Evolutionary conservation across 345 rosid species (phyloP).

Genomic region (Carallia pectinifolia): DNA sequence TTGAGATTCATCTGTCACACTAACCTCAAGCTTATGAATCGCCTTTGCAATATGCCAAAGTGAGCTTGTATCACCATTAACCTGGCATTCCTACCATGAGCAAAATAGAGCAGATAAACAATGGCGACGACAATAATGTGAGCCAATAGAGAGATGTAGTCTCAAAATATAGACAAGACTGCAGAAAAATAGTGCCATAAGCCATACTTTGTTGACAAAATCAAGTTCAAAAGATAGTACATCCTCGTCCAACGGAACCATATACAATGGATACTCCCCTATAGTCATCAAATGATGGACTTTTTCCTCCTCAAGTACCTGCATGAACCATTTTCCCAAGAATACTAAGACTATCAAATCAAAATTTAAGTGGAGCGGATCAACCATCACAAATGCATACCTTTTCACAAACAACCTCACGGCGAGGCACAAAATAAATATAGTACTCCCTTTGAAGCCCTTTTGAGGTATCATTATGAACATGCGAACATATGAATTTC

Average conservation of each 20-base stretch:
- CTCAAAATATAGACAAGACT: conserved; percentile 9
- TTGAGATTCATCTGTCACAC: background rate
- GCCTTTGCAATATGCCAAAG: conserved; percentile 99
- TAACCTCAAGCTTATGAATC: conserved; percentile 96
- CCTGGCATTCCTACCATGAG: conserved; percentile 61
- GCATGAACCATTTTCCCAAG: conserved; percentile 18
- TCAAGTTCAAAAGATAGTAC: conserved; percentile 87
- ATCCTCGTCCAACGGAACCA: conserved; percentile 93
- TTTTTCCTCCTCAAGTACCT: conserved; percentile 89
- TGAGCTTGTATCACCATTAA: conserved; percentile 87
- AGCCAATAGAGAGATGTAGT: background rate
- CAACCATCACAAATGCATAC: conserved; percentile 34
- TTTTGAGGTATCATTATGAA: conserved; percentile 63
- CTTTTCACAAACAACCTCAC: conserved; percentile 98
- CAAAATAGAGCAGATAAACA: background rate
- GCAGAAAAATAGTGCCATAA: background rate
- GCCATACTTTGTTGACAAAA: conserved; percentile 62
- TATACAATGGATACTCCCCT: conserved; percentile 80
- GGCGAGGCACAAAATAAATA: conserved; percentile 90
- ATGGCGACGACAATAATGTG: background rate
- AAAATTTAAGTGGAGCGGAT: background rate
- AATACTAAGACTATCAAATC: background rate
- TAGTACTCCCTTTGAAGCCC: conserved; percentile 85
- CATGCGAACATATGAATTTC: conserved; percentile 71
- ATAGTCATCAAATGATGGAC: conserved; percentile 79